Percentiles rank a stretch among this genome's conserved stretches.
phyloP scores from a whole-genome alignment of 2,329 filamentous ascomycete genomes.

The Lithohypha guttulata region DNA sequence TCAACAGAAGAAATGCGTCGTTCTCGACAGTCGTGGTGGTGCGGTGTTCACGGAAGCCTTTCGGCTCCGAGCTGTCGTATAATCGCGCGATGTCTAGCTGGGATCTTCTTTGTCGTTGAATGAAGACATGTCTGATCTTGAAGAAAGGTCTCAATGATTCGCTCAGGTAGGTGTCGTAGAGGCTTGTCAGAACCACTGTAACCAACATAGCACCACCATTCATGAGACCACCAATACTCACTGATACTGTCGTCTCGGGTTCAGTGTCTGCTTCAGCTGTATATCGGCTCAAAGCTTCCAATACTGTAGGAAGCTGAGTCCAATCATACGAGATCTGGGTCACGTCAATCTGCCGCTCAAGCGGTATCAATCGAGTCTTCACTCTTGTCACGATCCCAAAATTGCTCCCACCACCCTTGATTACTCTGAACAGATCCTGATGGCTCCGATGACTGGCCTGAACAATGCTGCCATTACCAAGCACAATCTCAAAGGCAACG shows the following conservation, averaged over 20 bases:
- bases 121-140: not conserved
- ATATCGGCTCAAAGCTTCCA: not conserved
- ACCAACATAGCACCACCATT: not conserved
- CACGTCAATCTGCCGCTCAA: not conserved
- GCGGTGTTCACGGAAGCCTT: not conserved
- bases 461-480: slow-evolving; percentile 25
- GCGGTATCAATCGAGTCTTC: slow-evolving; percentile 8
- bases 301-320: not conserved
- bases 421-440: slow-evolving; percentile 28
- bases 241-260: not conserved
- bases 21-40: not conserved
- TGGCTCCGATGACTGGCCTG: slow-evolving; percentile 18
- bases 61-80: not conserved
- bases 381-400: slow-evolving; percentile 29
- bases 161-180: not conserved
- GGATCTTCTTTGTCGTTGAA: not conserved
- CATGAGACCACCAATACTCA: not conserved
- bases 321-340: not conserved
- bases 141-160: not conserved
- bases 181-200: not conserved
- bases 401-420: slow-evolving; percentile 31
- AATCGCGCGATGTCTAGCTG: not conserved
- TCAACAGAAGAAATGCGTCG: not conserved
- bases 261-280: not conserved
- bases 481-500: slow-evolving; percentile 26